A percentile compares a stretch with the other conserved stretches of the same genome.
phyloP scores from a whole-genome alignment of 495 filamentous ascomycete genomes.

The Penicillium mononematosum region DNA sequence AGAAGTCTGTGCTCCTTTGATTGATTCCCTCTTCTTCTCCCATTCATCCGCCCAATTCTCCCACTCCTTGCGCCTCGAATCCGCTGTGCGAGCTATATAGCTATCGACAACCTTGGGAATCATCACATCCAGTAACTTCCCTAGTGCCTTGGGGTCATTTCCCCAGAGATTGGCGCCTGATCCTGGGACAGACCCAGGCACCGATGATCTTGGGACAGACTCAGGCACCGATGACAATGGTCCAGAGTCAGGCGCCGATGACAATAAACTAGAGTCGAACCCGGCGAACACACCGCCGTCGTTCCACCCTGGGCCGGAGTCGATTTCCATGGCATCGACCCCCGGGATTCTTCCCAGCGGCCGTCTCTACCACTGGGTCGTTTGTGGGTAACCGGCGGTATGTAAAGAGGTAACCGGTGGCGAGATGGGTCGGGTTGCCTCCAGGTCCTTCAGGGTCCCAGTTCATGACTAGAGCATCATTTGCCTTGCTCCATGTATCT shows the following conservation, averaged over 20 bases:
- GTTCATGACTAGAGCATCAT: constrained; percentile 19
- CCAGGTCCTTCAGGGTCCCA: background rate
- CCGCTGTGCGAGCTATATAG: background rate
- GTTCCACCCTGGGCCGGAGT: background rate
- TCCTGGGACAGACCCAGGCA: background rate
- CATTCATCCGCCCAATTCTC: background rate
- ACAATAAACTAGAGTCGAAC: background rate
- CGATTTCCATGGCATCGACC: background rate
- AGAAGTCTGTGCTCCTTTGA: background rate
- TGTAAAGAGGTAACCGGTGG: constrained; percentile 21
- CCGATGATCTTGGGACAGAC: too few relatives aligned
- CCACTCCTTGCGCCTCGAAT: background rate
- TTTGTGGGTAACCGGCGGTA: constrained; percentile 24
- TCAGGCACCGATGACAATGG: too few relatives aligned
- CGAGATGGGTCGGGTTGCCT: background rate
- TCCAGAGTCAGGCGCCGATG: too few relatives aligned
- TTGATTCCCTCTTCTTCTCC: background rate
- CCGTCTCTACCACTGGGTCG: background rate
- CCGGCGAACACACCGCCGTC: background rate
- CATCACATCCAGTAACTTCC: background rate
- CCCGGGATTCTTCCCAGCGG: too few relatives aligned
- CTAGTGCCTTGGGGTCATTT: background rate
- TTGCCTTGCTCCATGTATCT: constrained; percentile 25
- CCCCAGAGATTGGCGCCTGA: background rate
- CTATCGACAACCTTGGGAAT: background rate